phyloP scores from a whole-genome alignment of 495 filamentous ascomycete species.

The Penicillium tannophilum region DNA sequence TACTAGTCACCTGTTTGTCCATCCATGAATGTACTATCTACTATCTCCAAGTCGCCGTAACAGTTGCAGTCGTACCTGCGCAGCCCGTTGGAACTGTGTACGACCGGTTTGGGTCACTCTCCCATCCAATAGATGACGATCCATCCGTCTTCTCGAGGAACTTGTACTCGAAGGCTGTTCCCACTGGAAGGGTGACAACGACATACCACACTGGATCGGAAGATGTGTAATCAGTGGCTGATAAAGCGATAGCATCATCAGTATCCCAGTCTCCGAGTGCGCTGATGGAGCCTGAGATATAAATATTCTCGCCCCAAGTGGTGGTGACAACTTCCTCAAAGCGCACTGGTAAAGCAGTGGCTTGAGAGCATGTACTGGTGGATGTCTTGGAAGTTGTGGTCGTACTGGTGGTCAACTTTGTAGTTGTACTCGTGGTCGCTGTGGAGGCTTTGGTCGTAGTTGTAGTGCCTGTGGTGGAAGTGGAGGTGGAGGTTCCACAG shows the following conservation, averaged over 20 bases:
- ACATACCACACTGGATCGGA: conserved; percentile 61
- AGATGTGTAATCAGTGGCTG: conserved; percentile 53
- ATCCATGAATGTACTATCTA: neutral
- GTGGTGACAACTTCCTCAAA: conserved; percentile 61
- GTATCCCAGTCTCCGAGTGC: conserved; percentile 61
- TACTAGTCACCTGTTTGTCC: neutral
- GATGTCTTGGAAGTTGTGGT: conserved; percentile 33
- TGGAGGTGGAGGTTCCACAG: conserved; percentile 18
- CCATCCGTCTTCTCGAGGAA: conserved; percentile 62
- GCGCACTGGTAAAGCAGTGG: conserved; percentile 56
- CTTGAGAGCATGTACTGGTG: conserved; percentile 41
- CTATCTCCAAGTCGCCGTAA: conserved; percentile 33
- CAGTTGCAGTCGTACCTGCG: conserved; percentile 35
- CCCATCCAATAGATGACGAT: conserved; percentile 53
- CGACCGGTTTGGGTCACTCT: conserved; percentile 62
- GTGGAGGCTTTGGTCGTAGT: no score
- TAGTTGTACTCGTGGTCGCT: conserved; percentile 20
- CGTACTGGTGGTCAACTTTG: conserved; percentile 31
- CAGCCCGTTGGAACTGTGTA: conserved; percentile 58
- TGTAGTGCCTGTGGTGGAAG: conserved; percentile 9
- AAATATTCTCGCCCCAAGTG: conserved; percentile 58
- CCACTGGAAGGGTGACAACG: conserved; percentile 52
- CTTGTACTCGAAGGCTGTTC: conserved; percentile 64
- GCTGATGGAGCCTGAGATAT: conserved; percentile 56
- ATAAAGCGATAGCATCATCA: conserved; percentile 50